Percentiles rank a stretch among this genome's conserved stretches.
Evolutionary conservation across 164 flowering plant species (phyloP).

Genomic region (Saururus chinensis): DNA sequence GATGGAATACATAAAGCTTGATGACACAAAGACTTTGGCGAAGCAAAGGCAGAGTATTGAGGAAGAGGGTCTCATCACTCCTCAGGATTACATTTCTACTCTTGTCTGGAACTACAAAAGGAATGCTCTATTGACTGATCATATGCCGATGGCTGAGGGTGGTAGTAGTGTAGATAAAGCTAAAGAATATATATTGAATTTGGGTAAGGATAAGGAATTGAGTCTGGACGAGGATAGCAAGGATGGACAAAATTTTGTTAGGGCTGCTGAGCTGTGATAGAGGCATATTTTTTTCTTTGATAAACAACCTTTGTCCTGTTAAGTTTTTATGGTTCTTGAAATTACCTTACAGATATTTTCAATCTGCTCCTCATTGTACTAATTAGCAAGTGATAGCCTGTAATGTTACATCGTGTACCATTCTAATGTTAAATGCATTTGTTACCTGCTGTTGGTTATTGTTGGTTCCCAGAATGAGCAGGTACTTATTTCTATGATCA

Average conservation of each 20-base stretch:
- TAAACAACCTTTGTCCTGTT: not conserved
- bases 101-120: constrained; percentile 98
- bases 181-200: constrained; percentile 12
- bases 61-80: constrained; percentile 78
- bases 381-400: not conserved
- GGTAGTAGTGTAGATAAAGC: constrained; percentile 11
- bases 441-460: no score
- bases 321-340: not conserved
- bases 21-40: constrained; percentile 59
- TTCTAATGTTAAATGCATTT: no score
- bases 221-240: not conserved
- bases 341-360: not conserved
- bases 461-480: no score
- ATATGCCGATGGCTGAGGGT: constrained; percentile 24
- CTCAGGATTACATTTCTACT: constrained; percentile 90
- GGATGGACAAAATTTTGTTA: not conserved
- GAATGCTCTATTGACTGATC: constrained; percentile 48
- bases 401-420: no score
- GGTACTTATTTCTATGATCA: no score
- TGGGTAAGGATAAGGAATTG: not conserved
- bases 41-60: constrained; percentile 44
- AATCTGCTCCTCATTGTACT: not conserved
- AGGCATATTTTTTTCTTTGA: not conserved
- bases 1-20: constrained; percentile 65
- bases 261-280: not conserved